Evolutionary conservation across 208 protist genomes (phyloP).

Genomic region (Trypanosoma rangeli): DNA sequence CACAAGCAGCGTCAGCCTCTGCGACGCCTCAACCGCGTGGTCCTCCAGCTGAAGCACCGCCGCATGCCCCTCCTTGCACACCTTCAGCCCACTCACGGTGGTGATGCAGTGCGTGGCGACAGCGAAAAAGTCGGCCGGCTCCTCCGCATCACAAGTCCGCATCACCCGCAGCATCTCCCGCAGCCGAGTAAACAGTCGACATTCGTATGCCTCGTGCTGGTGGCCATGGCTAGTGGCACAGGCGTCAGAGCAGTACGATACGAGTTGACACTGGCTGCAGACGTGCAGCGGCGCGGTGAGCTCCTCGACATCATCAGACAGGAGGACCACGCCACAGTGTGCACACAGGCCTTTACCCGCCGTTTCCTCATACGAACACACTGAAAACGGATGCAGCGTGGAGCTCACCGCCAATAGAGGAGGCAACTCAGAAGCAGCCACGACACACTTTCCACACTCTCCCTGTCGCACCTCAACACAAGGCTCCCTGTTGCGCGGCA

Average conservation of each 20-base stretch:
- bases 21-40: conserved; percentile 62
- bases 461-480: conserved; percentile 24
- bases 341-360: conserved; percentile 45
- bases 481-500: conserved; percentile 4
- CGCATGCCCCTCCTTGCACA: conserved; percentile 39
- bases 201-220: conserved; percentile 75
- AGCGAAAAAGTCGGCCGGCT: conserved; percentile 68
- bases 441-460: conserved; percentile 47
- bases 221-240: conserved; percentile 41
- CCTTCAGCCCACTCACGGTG: conserved; percentile 49
- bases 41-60: conserved; percentile 44
- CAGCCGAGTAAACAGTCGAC: conserved; percentile 46
- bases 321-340: conserved; percentile 39
- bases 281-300: not conserved
- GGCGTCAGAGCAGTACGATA: conserved; percentile 55
- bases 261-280: conserved; percentile 49
- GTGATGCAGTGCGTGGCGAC: conserved; percentile 72
- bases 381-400: conserved; percentile 59
- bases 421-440: conserved; percentile 39
- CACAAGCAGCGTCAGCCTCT: conserved; percentile 53
- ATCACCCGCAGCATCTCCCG: conserved; percentile 40
- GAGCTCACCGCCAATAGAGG: conserved; percentile 39
- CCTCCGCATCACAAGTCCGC: conserved; percentile 11
- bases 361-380: conserved; percentile 62
- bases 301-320: not conserved